These are phyloP conservation scores for Apiotrichum siamense DNA, from an alignment of 1,284 basidiomycete genomes.

Conservation along the genomic window DNA sequence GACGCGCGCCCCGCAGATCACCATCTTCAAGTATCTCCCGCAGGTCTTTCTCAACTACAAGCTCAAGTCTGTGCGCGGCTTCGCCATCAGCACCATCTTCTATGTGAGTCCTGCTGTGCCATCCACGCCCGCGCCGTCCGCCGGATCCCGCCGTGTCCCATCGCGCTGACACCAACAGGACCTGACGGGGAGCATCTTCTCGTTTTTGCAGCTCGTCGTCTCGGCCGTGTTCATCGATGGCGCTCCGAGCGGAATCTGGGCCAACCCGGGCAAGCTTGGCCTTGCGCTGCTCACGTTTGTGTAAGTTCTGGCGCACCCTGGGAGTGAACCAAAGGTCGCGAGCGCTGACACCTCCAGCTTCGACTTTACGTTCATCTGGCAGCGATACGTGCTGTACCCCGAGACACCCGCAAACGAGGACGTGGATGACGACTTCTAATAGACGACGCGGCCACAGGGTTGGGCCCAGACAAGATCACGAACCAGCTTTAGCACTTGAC, in stretches of 20 bases:
- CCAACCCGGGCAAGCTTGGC: slow-evolving; percentile 46
- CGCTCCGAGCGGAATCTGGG: slow-evolving; percentile 40
- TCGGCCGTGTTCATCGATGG: slow-evolving; percentile 36
- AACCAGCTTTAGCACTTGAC: no score
- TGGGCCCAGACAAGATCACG: background rate
- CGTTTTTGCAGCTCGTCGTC: slow-evolving; percentile 44
- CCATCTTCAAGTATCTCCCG: slow-evolving; percentile 44
- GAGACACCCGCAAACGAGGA: background rate
- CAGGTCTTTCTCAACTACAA: slow-evolving; percentile 42
- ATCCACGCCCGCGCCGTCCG: background rate
- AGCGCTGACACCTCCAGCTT: slow-evolving; percentile 2
- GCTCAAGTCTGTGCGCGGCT: slow-evolving; percentile 37
- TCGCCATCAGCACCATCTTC: slow-evolving; percentile 37
- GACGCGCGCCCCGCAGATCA: slow-evolving; percentile 22
- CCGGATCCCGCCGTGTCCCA: background rate
- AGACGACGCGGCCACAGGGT: no score
- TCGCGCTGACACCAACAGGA: slow-evolving; percentile 28
- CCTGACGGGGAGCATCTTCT: slow-evolving; percentile 39
- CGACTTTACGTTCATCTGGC: slow-evolving; percentile 9
- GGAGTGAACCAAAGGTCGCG: no score
- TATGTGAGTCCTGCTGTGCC: slow-evolving; percentile 23
- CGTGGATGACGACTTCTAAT: background rate
- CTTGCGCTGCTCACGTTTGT: slow-evolving; percentile 30
- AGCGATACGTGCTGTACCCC: slow-evolving; percentile 11
- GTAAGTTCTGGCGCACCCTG: background rate